phyloP scores from a whole-genome alignment of 139 green algal species.

The Micractinium sp. region DNA sequence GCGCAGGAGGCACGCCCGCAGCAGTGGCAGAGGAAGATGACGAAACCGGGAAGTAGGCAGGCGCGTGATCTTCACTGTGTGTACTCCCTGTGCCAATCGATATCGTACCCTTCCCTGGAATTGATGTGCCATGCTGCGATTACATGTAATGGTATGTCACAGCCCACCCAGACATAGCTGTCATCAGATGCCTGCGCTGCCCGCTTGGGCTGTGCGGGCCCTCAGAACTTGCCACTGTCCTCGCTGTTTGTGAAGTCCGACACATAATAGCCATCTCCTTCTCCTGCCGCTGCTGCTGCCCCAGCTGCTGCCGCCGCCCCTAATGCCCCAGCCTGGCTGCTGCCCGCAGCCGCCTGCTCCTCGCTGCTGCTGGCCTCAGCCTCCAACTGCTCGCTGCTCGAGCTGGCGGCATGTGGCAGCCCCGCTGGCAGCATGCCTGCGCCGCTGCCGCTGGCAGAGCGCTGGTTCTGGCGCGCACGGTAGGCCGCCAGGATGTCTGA shows the following conservation, averaged over 20 bases:
- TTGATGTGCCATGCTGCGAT: too few species aligned
- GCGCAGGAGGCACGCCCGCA: background rate
- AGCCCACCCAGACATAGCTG: too few species aligned
- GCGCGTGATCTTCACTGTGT: too few species aligned
- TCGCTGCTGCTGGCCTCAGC: background rate
- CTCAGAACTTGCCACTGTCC: constrained; percentile 12
- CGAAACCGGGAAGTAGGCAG: background rate
- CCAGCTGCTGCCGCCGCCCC: background rate
- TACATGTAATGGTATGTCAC: too few species aligned
- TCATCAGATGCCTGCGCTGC: too few species aligned
- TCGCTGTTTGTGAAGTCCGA: constrained; percentile 11
- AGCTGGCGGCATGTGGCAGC: background rate
- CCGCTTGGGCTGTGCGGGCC: too few species aligned
- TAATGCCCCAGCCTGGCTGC: background rate
- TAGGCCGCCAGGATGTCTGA: constrained; percentile 33
- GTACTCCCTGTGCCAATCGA: too few species aligned
- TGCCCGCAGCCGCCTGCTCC: background rate
- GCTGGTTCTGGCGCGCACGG: constrained; percentile 15
- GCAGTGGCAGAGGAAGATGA: constrained; percentile 7
- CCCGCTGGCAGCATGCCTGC: background rate
- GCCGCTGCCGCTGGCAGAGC: background rate
- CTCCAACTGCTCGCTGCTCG: background rate
- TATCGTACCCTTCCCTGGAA: too few species aligned
- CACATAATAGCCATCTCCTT: background rate
- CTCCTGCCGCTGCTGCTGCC: background rate